phyloP scores from a whole-genome alignment of 2,329 filamentous ascomycete species.

The Paraphaeosphaeria minitans region DNA sequence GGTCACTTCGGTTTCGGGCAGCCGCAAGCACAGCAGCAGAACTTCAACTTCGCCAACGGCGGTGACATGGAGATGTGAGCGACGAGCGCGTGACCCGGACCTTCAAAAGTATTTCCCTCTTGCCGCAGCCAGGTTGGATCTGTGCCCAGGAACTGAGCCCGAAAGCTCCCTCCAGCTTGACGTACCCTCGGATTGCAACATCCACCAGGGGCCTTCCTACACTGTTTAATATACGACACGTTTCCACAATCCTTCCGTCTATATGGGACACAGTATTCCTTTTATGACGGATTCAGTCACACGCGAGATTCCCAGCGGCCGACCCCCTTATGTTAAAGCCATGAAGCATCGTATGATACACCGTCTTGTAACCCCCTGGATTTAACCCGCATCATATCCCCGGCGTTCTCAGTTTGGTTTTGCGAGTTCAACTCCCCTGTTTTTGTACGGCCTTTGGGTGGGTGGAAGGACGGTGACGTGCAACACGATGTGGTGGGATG shows the following conservation, averaged over 20 bases:
- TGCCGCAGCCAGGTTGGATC: slow-evolving; percentile 5
- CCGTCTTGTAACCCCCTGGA: slow-evolving; percentile 48
- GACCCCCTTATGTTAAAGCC: slow-evolving; percentile 39
- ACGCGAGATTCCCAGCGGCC: slow-evolving; percentile 23
- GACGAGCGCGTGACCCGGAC: slow-evolving; percentile 10
- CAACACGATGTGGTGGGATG: slow-evolving; percentile 25
- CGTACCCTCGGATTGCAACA: slow-evolving; percentile 17
- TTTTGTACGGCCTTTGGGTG: slow-evolving; percentile 27
- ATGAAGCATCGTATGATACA: slow-evolving; percentile 49
- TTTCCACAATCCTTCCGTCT: slow-evolving; percentile 23
- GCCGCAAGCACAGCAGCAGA: slow-evolving; percentile 64
- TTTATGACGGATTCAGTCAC: slow-evolving; percentile 10
- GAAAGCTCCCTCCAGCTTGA: slow-evolving; percentile 17
- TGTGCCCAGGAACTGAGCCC: slow-evolving; percentile 5
- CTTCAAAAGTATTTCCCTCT: slow-evolving; percentile 6
- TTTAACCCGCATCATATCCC: slow-evolving; percentile 49
- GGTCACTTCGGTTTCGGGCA: slow-evolving; percentile 81
- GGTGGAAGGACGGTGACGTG: slow-evolving; percentile 26
- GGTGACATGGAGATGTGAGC: slow-evolving; percentile 77
- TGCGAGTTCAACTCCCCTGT: slow-evolving; percentile 22
- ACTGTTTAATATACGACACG: slow-evolving; percentile 34
- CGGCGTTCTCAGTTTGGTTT: slow-evolving; percentile 42
- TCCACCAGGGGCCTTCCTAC: slow-evolving; percentile 23
- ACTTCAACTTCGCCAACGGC: slow-evolving; percentile 91
- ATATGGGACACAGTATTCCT: slow-evolving; percentile 18